A percentile compares a stretch with the other conserved stretches of the same genome.
These are phyloP conservation scores for Prasinococcaceae sp. DNA, from an alignment of 139 green algal species.

Conservation along the genomic window DNA sequence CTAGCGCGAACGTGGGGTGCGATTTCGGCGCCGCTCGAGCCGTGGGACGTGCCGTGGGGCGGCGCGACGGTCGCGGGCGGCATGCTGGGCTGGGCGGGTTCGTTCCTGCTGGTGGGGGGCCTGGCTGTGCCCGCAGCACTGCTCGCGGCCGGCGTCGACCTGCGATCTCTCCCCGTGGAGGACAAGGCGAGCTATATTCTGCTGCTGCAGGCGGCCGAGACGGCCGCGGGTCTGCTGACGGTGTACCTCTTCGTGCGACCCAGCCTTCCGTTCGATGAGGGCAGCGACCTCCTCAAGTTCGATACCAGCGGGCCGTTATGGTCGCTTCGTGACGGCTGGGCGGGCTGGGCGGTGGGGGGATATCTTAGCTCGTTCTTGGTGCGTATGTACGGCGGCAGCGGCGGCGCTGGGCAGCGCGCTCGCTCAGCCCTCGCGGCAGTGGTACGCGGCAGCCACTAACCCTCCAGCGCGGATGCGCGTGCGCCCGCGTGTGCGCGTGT, in stretches of 20 bases:
- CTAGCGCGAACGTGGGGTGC: no score
- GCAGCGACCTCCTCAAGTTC: not conserved
- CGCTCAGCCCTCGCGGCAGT: not conserved
- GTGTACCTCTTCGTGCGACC: not conserved
- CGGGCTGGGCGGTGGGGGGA: not conserved
- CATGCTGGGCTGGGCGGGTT: not conserved
- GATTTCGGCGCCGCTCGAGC: no score
- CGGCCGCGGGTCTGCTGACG: not conserved
- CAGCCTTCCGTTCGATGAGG: not conserved
- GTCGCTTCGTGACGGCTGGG: not conserved
- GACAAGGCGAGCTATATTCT: constrained; percentile 10
- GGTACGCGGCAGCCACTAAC: not conserved
- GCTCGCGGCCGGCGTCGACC: not conserved
- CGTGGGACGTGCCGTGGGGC: constrained; percentile 11
- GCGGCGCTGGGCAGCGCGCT: not conserved
- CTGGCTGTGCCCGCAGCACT: not conserved
- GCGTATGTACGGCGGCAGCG: not conserved
- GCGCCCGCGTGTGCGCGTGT: not conserved
- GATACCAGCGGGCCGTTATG: not conserved
- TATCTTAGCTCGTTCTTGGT: constrained; percentile 6
- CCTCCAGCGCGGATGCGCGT: not conserved
- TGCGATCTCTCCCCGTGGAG: not conserved
- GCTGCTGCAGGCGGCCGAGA: constrained; percentile 3
- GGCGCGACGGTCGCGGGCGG: not conserved
- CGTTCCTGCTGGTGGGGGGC: constrained; percentile 1